Percentiles rank a stretch among this genome's conserved stretches.
Evolutionary conservation across 139 green algal species (phyloP).

Genomic region (Diplosphaera chodatii): DNA sequence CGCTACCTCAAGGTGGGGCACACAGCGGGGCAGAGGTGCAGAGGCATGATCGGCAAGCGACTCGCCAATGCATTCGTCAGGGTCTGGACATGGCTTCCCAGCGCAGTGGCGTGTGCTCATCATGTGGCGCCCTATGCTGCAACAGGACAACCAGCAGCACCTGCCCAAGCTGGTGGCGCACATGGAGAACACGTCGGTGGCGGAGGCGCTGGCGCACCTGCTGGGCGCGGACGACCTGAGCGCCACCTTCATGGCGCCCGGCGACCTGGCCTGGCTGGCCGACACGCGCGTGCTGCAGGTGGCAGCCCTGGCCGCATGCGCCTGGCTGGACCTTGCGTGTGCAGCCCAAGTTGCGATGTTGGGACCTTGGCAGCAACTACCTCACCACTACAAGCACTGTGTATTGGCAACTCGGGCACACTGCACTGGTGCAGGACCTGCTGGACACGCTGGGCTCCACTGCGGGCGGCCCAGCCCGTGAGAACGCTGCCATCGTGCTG

Average conservation of each 20-base stretch:
- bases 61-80: too few species aligned
- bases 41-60: too few species aligned
- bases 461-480: constrained; percentile 38
- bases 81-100: too few species aligned
- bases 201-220: constrained; percentile 78
- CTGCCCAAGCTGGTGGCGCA: constrained; percentile 50
- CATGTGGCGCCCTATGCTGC: background rate
- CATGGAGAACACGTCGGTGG: constrained; percentile 70
- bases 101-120: too few species aligned
- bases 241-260: constrained; percentile 35
- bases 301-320: constrained; percentile 47
- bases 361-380: too few species aligned
- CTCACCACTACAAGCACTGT: too few species aligned
- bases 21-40: too few species aligned
- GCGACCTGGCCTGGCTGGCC: constrained; percentile 57
- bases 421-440: constrained; percentile 50
- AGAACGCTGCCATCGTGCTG: constrained; percentile 81
- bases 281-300: constrained; percentile 62
- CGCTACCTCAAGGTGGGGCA: constrained; percentile 47
- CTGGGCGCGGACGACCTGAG: constrained; percentile 79
- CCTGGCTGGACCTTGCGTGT: background rate
- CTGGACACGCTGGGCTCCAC: constrained; percentile 41
- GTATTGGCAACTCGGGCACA: too few species aligned
- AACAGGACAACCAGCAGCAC: constrained; percentile 21
- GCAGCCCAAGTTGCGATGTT: too few species aligned